Base-by-base conservation (phyloP, 140 eudicot genomes). In the Eryngium alpinum region DNA sequence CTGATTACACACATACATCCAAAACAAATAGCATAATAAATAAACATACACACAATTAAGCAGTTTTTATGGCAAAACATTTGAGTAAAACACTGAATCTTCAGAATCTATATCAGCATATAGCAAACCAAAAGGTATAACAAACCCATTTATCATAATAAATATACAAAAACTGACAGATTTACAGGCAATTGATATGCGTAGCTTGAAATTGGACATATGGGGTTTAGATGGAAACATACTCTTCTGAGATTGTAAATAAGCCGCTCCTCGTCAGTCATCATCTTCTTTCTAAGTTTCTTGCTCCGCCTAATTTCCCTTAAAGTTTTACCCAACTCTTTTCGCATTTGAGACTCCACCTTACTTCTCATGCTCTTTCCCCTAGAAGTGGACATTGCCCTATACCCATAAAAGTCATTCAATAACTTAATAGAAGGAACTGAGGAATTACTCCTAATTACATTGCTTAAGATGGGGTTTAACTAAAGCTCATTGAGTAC, bases 201-300 rank as follows among this genome's bases (percentile, higher is more conserved):
- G 31, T 9, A 0, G 49, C 27, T 17, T 29, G 14, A 70, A 70
- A 16, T 38, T 38, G 46, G 46, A 38, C 46, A 38, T n/a, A n/a
- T n/a, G 34, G n/a, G n/a, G 46, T 38, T 38, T 38, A 66, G 10
- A 70, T 24, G 18, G 17, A 4, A 84, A 22, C 90, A 65, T 93
- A 96, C 99, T 77, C 98, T 86, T 90, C 90, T 89, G 22, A 96
- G 98, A 72, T 90, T 93, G 72, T 89, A 90, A 75, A 96, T 88
- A 63, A 93, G 97, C 18, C 98, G 91, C 78, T 96, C 99, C 71
- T 96, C 99, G 74, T 91, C 96, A 10, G 99, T 93, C 99, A 96
- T 96, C 84, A 96, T 77, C 81, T 96, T 96, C 87, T 90, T 89
- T 86, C 86, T 89, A 83, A 96, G 78, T 86, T 90, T 93, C 79